phyloP scores from a whole-genome alignment of 352 stramenopile genomes.

The Phytophthora brassicae region DNA sequence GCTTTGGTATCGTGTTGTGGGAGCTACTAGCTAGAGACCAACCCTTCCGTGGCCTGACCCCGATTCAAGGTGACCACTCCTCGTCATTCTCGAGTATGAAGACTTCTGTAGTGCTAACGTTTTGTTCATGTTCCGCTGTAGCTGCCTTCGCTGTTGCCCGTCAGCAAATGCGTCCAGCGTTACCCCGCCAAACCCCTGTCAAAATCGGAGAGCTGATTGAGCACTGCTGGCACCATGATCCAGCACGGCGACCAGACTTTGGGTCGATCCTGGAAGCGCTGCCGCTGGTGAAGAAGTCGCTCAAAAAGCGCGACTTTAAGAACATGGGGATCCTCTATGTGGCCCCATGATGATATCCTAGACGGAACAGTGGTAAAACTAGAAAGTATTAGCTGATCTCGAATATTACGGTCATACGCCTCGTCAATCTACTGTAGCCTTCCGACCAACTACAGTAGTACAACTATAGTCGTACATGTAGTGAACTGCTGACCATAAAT shows the following conservation, averaged over 20 bases:
- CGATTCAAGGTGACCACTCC: constrained; percentile 71
- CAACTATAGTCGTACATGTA: no score
- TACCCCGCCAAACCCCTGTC: constrained; percentile 81
- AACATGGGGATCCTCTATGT: constrained; percentile 71
- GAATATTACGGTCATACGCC: not conserved
- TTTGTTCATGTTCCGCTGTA: constrained; percentile 24
- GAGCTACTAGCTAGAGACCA: constrained; percentile 86
- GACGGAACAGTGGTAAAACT: constrained; percentile 35
- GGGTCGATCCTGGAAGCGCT: constrained; percentile 74
- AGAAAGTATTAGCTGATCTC: constrained; percentile 33
- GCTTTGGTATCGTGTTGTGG: constrained; percentile 89
- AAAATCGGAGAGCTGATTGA: constrained; percentile 83
- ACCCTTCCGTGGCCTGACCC: constrained; percentile 80
- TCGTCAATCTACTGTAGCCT: no score
- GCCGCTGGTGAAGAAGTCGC: constrained; percentile 71
- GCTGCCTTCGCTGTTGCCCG: constrained; percentile 84
- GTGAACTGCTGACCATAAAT: no score
- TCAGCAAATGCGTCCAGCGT: constrained; percentile 80
- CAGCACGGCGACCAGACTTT: constrained; percentile 73
- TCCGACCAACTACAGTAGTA: no score
- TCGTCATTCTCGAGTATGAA: not conserved
- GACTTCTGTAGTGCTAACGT: not conserved
- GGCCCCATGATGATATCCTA: constrained; percentile 16
- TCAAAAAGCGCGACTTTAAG: constrained; percentile 89
- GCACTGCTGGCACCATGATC: constrained; percentile 85